phyloP scores from a whole-genome alignment of 148 eudicot genomes.

The Camellia japonica region DNA sequence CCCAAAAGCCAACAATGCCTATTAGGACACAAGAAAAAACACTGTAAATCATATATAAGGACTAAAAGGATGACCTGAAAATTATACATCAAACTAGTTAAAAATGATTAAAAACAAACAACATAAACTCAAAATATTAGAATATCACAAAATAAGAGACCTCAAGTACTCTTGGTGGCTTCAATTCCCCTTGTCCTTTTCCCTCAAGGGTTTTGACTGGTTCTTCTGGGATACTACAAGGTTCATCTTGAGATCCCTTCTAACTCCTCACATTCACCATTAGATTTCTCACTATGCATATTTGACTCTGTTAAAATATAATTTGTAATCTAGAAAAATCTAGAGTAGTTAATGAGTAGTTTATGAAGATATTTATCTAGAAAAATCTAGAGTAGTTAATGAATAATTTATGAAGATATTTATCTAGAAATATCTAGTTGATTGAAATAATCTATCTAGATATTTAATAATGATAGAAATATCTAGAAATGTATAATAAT shows the following conservation, averaged over 20 bases:
- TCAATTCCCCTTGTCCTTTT: constrained; percentile 54
- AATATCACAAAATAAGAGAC: constrained; percentile 31
- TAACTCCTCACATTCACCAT: not conserved
- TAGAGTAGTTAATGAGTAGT: no score
- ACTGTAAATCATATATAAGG: not conserved
- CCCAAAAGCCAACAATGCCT: constrained; percentile 94
- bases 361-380: no score
- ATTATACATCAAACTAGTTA: not conserved
- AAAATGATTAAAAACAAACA: not conserved
- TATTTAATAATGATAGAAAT: no score
- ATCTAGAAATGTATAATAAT: no score
- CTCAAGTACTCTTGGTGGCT: constrained; percentile 94
- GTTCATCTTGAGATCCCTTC: constrained; percentile 50
- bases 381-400: no score
- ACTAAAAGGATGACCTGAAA: not conserved
- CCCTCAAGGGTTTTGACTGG: constrained; percentile 27
- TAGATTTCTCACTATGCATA: constrained; percentile 24
- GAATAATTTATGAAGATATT: no score
- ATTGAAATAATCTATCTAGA: no score
- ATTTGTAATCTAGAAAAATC: no score
- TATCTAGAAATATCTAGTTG: no score
- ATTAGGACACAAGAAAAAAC: constrained; percentile 16
- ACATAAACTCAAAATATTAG: not conserved
- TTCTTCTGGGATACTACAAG: constrained; percentile 37
- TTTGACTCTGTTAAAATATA: not conserved